Conservation (phyloP, 495 filamentous ascomycete genomes). For the Lasiosphaeria hispida region DNA sequence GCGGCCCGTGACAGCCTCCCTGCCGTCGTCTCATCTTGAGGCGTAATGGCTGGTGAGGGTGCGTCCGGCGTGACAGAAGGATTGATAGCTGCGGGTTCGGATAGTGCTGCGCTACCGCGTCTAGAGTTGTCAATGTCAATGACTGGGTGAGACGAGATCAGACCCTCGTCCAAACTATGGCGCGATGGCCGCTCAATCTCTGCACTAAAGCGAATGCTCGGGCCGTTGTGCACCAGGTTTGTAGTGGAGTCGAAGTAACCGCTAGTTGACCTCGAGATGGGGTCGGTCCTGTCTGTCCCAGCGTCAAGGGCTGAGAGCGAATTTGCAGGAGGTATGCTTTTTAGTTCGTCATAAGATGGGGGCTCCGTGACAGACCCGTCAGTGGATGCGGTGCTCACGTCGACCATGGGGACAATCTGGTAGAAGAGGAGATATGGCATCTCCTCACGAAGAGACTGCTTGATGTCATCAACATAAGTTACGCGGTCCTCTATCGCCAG, state of each 20-base stretch:
- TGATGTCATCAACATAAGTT: conserved; percentile 70
- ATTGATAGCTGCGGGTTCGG: conserved; percentile 43
- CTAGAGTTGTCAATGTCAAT: conserved; percentile 35
- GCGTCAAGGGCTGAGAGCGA: background rate
- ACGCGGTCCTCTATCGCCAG: conserved; percentile 63
- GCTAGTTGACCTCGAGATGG: conserved; percentile 36
- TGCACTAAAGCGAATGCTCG: conserved; percentile 41
- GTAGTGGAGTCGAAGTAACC: conserved; percentile 44
- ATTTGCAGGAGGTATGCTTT: conserved; percentile 1
- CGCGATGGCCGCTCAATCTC: conserved; percentile 36
- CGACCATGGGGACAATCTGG: conserved; percentile 83
- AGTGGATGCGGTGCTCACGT: conserved; percentile 57
- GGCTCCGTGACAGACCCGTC: conserved; percentile 50
- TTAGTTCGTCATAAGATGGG: conserved; percentile 55
- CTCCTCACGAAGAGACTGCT: conserved; percentile 70
- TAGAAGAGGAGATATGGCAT: conserved; percentile 95
- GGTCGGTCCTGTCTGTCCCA: conserved; percentile 4
- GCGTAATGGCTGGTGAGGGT: conserved; percentile 39
- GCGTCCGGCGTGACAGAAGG: conserved; percentile 35
- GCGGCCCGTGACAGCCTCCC: conserved; percentile 57
- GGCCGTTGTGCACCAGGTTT: conserved; percentile 23
- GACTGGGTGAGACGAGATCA: conserved; percentile 24
- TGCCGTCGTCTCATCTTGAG: conserved; percentile 50
- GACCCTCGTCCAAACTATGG: conserved; percentile 38
- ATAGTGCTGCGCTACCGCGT: conserved; percentile 47